phyloP scores from a whole-genome alignment of 306 rosid genomes.

The Acacia crassicarpa region DNA sequence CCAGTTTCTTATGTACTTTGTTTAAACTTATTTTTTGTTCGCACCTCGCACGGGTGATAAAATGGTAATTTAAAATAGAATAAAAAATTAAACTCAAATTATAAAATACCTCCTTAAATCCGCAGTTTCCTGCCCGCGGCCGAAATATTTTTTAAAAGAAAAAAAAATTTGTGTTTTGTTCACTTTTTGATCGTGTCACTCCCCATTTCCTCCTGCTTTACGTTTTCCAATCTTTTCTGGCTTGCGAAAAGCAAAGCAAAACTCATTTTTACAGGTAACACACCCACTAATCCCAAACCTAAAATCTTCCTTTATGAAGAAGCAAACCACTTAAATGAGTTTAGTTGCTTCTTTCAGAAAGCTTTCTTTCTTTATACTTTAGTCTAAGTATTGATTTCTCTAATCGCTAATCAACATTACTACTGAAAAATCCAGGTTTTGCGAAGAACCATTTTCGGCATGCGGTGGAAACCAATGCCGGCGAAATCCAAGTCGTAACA shows the following conservation, averaged over 20 bases:
- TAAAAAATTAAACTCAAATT: no score
- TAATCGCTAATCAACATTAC: constrained; percentile 9
- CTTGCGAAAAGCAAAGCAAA: constrained; percentile 9
- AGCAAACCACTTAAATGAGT: neutral
- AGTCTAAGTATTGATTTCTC: constrained; percentile 24
- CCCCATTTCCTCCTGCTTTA: neutral
- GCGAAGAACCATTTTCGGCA: constrained; percentile 7
- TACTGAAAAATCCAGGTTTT: constrained; percentile 18
- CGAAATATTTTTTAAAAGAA: neutral
- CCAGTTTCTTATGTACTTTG: no score
- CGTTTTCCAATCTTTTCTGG: neutral
- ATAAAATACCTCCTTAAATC: no score
- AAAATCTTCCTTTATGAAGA: neutral
- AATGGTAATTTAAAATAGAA: no score
- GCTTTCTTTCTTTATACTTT: constrained; percentile 22
- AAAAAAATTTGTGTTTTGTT: neutral
- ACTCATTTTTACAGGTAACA: constrained; percentile 15
- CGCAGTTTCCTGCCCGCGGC: neutral
- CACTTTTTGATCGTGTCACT: constrained; percentile 4
- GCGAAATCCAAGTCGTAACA: constrained; percentile 27
- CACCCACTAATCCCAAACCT: constrained; percentile 5
- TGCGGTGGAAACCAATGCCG: constrained; percentile 17
- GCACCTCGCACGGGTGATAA: no score
- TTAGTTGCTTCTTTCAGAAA: constrained; percentile 4
- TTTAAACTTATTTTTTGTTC: no score